phyloP scores from a whole-genome alignment of 768 basidiomycete species.

The Lactarius quietus region DNA sequence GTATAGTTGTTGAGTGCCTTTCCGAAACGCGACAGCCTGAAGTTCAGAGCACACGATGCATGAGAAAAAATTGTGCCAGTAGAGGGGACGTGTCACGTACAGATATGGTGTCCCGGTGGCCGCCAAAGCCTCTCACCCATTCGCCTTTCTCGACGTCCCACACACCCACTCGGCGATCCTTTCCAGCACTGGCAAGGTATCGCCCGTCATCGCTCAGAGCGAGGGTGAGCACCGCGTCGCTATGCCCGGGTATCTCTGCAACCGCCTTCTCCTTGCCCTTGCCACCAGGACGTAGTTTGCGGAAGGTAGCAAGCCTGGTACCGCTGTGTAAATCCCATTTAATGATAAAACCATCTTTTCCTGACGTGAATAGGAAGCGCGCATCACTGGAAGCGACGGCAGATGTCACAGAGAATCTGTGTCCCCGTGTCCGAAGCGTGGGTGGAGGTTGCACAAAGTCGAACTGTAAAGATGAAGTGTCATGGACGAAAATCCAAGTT shows the following conservation, averaged over 20 bases:
- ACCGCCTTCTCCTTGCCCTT: constrained; percentile 56
- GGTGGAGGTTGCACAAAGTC: constrained; percentile 49
- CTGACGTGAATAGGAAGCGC: constrained; percentile 76
- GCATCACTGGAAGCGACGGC: constrained; percentile 74
- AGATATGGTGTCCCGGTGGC: constrained; percentile 67
- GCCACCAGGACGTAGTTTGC: constrained; percentile 50
- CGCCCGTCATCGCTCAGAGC: constrained; percentile 84
- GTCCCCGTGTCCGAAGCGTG: constrained; percentile 62
- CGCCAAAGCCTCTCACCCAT: constrained; percentile 81
- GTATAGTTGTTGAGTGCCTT: constrained; percentile 71
- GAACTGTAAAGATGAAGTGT: constrained; percentile 40
- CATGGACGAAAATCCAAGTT: neutral
- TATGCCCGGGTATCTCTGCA: constrained; percentile 65
- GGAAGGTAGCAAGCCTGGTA: constrained; percentile 52
- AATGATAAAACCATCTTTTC: constrained; percentile 87
- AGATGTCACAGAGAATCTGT: constrained; percentile 77
- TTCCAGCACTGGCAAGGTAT: constrained; percentile 82
- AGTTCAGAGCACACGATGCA: constrained; percentile 1
- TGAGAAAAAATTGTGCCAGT: constrained; percentile 38
- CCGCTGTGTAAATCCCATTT: constrained; percentile 78
- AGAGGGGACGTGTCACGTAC: constrained; percentile 45
- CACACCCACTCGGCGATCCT: constrained; percentile 75
- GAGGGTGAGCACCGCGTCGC: constrained; percentile 78
- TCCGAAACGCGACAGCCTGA: constrained; percentile 71
- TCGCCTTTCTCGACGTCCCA: constrained; percentile 77